Percentiles rank a stretch among this genome's conserved stretches.
phyloP scores from a whole-genome alignment of 2,329 filamentous ascomycete species.

The Arthrobotrys megalospora region DNA sequence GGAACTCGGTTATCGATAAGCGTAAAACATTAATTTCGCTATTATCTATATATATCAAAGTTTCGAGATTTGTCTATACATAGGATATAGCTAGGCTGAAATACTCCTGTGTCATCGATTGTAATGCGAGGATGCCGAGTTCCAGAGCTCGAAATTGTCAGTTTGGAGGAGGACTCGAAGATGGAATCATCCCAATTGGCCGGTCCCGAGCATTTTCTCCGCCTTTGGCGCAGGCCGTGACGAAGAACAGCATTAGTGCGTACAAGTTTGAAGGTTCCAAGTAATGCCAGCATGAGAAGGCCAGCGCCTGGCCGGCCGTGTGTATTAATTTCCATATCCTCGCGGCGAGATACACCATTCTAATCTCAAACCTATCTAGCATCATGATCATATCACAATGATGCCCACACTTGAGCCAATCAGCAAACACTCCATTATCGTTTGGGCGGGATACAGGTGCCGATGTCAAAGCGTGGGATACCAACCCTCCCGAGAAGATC shows the following conservation, averaged over 20 bases:
- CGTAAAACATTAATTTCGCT: not conserved
- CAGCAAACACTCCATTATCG: not conserved
- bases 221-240: constrained; percentile 14
- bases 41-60: not conserved
- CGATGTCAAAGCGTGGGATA: constrained; percentile 35
- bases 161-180: not conserved
- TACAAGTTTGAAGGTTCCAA: constrained; percentile 21
- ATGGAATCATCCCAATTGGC: constrained; percentile 32
- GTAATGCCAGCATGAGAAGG: constrained; percentile 14
- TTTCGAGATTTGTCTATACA: constrained; percentile 2
- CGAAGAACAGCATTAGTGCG: constrained; percentile 13
- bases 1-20: constrained; percentile 4
- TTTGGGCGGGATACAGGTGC: constrained; percentile 13
- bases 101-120: not conserved
- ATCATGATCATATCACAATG: constrained; percentile 37
- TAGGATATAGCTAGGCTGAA: not conserved
- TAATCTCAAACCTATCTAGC: constrained; percentile 39
- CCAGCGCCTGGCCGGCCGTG: constrained; percentile 14
- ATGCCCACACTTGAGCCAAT: not conserved
- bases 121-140: constrained; percentile 4
- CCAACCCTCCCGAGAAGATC: not conserved
- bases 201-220: constrained; percentile 13
- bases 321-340: constrained; percentile 45
- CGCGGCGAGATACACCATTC: constrained; percentile 24
- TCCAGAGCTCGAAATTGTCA: constrained; percentile 10